Percentiles rank a stretch among this genome's conserved stretches.
phyloP scores from a whole-genome alignment of 306 rosid species.

The Ormosia semicastrata region DNA sequence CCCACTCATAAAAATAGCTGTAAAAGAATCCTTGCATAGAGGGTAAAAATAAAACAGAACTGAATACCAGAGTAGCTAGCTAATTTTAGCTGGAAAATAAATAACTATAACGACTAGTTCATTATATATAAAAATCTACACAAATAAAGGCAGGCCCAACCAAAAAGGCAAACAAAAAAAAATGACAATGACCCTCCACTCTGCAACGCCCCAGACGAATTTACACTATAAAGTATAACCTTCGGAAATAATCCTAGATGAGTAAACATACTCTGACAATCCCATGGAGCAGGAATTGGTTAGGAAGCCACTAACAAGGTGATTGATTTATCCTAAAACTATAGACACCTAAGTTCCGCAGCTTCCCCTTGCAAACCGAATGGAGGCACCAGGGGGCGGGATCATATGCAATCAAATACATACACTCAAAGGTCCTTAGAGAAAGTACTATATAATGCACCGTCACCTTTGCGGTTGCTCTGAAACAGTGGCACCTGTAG shows the following conservation, averaged over 20 bases:
- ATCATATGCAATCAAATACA: constrained; percentile 41
- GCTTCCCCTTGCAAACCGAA: constrained; percentile 58
- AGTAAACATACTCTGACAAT: constrained; percentile 26
- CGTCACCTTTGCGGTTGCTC: constrained; percentile 87
- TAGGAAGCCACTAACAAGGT: constrained; percentile 50
- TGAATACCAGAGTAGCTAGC: constrained; percentile 16
- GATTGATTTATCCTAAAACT: constrained; percentile 60
- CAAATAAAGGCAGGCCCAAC: constrained; percentile 23
- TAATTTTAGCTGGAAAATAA: constrained; percentile 21
- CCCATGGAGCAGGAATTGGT: constrained; percentile 37
- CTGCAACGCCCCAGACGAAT: constrained; percentile 35
- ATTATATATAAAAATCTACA: constrained; percentile 31
- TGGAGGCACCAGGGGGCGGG: constrained; percentile 48
- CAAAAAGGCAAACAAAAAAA: background rate
- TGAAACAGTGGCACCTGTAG: constrained; percentile 58
- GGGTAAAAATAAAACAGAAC: background rate
- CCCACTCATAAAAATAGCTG: background rate
- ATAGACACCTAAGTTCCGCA: constrained; percentile 49
- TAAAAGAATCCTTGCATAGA: constrained; percentile 15
- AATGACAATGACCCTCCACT: constrained; percentile 36
- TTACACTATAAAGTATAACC: constrained; percentile 33
- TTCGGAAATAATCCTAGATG: constrained; percentile 40
- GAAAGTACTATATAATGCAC: constrained; percentile 28
- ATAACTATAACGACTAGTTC: constrained; percentile 39
- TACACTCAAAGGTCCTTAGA: constrained; percentile 36